phyloP scores from a whole-genome alignment of 306 rosid genomes.

The Casuarina equisetifolia region DNA sequence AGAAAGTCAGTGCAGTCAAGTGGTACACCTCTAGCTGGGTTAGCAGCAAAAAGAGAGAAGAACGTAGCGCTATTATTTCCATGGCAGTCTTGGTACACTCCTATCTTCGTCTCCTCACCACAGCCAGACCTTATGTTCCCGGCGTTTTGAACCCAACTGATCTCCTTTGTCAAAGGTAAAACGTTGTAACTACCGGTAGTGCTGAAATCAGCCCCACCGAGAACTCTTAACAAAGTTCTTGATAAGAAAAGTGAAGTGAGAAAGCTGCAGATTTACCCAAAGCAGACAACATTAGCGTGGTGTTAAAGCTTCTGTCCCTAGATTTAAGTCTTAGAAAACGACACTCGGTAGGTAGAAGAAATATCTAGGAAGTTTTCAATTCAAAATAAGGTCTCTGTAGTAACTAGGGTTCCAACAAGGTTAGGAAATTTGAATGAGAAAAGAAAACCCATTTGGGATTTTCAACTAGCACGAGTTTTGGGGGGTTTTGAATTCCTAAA shows the following conservation, averaged over 20 bases:
- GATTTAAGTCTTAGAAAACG: too few relatives aligned
- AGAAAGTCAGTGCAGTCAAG: background rate
- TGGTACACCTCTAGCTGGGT: background rate
- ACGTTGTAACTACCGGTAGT: too few relatives aligned
- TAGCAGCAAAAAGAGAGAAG: background rate
- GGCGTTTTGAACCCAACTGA: background rate
- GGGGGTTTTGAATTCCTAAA: too few relatives aligned
- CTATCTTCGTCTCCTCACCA: background rate
- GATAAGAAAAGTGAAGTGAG: too few relatives aligned
- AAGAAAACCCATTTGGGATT: background rate
- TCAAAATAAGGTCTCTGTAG: background rate
- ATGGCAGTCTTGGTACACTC: background rate
- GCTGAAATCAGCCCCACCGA: too few relatives aligned
- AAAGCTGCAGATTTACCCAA: too few relatives aligned
- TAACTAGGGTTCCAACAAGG: background rate
- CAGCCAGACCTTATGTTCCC: background rate
- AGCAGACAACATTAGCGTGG: too few relatives aligned
- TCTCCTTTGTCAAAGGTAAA: background rate
- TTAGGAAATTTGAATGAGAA: constrained; percentile 10
- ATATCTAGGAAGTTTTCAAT: too few relatives aligned
- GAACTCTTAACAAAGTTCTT: too few relatives aligned
- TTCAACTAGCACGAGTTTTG: background rate
- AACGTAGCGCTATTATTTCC: background rate
- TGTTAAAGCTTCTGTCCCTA: too few relatives aligned
- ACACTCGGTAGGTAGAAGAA: too few relatives aligned